These are phyloP conservation scores for Stachybotrys chlorohalonatus DNA, from an alignment of 2,329 filamentous ascomycete genomes.

Conservation along the genomic window DNA sequence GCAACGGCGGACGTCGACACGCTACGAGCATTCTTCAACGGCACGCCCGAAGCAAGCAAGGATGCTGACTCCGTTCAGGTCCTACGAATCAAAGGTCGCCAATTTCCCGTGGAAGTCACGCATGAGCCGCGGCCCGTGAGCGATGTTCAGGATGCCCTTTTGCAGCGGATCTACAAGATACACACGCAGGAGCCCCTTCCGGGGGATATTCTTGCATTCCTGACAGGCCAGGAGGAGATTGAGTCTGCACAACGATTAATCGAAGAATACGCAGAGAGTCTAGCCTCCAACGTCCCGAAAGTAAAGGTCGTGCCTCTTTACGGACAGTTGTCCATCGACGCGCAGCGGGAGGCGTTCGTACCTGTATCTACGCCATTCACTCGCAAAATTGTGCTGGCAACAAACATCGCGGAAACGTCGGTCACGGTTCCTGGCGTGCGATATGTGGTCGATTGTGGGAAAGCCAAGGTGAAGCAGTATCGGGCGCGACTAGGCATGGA, in stretches of 20 bases:
- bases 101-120: constrained; percentile 72
- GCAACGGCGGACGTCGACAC: constrained; percentile 84
- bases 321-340: constrained; percentile 77
- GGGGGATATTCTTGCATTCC: constrained; percentile 85
- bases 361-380: constrained; percentile 63
- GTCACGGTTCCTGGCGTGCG: constrained; percentile 90
- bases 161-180: constrained; percentile 77
- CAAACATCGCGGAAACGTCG: constrained; percentile 98
- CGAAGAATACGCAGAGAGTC: constrained; percentile 65
- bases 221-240: constrained; percentile 90
- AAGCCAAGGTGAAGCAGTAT: constrained; percentile 90
- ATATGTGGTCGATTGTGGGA: constrained; percentile 86
- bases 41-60: constrained; percentile 8
- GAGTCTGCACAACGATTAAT: constrained; percentile 72
- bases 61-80: constrained; percentile 23
- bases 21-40: constrained; percentile 65
- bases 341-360: constrained; percentile 79
- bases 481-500: constrained; percentile 78
- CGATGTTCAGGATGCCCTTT: constrained; percentile 72
- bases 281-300: constrained; percentile 68
- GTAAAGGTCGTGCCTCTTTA: constrained; percentile 72
- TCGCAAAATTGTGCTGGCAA: constrained; percentile 83
- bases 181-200: constrained; percentile 85
- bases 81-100: constrained; percentile 71
- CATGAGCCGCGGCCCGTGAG: constrained; percentile 67